Percentiles rank a stretch among this genome's conserved stretches.
Evolutionary conservation across 148 eudicot species (phyloP).

Genomic region (Rhododendron mucronatum): DNA sequence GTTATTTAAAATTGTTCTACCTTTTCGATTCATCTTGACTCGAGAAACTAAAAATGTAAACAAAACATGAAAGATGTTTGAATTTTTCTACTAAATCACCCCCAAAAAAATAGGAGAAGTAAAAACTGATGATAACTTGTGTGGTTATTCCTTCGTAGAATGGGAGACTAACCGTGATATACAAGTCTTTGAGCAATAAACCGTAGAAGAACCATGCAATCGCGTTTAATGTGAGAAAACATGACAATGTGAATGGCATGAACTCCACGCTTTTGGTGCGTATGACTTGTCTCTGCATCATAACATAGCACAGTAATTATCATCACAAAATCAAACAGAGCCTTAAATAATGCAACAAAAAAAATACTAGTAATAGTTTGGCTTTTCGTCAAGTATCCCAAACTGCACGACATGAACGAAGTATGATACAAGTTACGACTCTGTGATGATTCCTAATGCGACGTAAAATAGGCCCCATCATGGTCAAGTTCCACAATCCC

Average conservation of each 20-base stretch:
- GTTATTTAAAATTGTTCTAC: background rate
- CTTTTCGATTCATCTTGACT: background rate
- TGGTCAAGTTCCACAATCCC: too few relatives aligned
- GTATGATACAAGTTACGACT: too few relatives aligned
- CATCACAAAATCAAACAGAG: background rate
- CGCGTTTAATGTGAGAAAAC: constrained; percentile 60
- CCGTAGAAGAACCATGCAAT: constrained; percentile 78
- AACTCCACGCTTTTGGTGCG: constrained; percentile 74
- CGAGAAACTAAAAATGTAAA: background rate
- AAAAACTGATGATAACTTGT: background rate
- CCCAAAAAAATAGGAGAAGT: background rate
- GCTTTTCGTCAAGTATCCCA: too few relatives aligned
- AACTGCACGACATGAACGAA: too few relatives aligned
- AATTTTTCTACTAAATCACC: background rate
- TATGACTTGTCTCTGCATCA: constrained; percentile 62
- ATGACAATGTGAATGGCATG: constrained; percentile 74
- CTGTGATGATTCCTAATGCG: too few relatives aligned
- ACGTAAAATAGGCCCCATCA: too few relatives aligned
- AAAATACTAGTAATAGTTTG: background rate
- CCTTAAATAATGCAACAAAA: background rate
- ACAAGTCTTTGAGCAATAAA: constrained; percentile 42
- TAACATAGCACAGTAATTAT: background rate
- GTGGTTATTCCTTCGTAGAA: background rate
- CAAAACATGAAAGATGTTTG: background rate
- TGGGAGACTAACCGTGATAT: constrained; percentile 38